Evolutionary conservation across 768 basidiomycete species (phyloP), one percentile per base, ranked within the genome.

Genomic region (Chalciporus sphaerocephalus): DNA sequence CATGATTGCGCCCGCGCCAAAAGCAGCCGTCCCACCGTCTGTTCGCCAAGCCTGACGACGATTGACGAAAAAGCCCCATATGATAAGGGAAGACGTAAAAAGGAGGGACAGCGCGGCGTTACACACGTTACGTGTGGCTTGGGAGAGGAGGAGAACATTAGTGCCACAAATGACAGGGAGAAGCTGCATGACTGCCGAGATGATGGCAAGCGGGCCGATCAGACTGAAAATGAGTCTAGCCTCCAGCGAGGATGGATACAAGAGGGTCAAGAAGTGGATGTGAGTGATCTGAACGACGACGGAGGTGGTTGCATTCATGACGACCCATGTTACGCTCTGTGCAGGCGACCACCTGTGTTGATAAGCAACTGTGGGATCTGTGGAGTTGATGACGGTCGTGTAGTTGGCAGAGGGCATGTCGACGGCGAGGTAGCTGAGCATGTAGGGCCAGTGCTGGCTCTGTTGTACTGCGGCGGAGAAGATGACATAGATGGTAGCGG

Each of bases 51-150:
- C 96, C 42, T 90, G 81, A 37, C 80, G 75, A 18, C 92, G 81
- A 60, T 98, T 97, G 53, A 98, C 79, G 46, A 90, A 69, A 50
- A 89, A 74, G 25, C 96, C 96, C 96, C 96, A 99, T 48, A 96
- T 81, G 61, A 92, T 73, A 48, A 99, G 85, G 3, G 89, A 81
- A 25, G 79, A 67, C 11, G 93, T 93, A 71, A 97, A 99, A 45
- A 99, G 82, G 44, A 99, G 78, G 32, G 94, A 89, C n/a, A 98
- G 80, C 0, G 94, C 87, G 2, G 92, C 92, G 65, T 96, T 96
- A 80, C 93, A 95, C 50, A 96, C 85, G 69, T 96, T 95, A 49
- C 87, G 83, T 18, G 92, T 80, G 20, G 86, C 86, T 44, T 79
- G 77, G 38, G 91, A 81, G 38, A 89, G 64, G 46, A 69, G 64